Conservation (phyloP, 2,329 filamentous ascomycete species). For the Diaporthe vexans region DNA sequence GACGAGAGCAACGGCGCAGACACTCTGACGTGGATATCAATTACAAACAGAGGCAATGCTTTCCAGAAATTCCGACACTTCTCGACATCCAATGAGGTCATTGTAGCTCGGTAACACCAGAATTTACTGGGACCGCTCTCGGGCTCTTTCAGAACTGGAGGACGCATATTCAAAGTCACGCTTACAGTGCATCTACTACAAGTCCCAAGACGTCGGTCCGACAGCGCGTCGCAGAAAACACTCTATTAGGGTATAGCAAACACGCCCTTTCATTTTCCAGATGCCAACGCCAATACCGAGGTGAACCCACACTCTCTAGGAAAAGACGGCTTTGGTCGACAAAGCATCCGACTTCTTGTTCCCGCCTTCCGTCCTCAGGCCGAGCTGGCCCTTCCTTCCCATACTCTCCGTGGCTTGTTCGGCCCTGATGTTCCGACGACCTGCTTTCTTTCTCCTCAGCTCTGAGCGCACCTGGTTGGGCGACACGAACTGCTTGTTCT, state of each 20-base stretch:
- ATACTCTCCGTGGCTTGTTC: constrained; percentile 81
- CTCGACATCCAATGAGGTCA: not conserved
- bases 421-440: constrained; percentile 81
- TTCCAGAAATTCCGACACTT: not conserved
- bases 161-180: not conserved
- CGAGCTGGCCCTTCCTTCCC: constrained; percentile 82
- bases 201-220: not conserved
- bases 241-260: constrained; percentile 40
- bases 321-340: constrained; percentile 83
- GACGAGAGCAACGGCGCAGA: not conserved
- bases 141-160: not conserved
- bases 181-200: not conserved
- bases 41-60: constrained; percentile 4
- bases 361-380: constrained; percentile 77
- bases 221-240: not conserved
- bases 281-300: constrained; percentile 37
- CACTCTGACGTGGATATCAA: constrained; percentile 7
- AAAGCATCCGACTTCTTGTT: constrained; percentile 74
- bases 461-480: constrained; percentile 95
- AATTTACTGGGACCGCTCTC: not conserved
- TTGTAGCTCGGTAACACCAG: not conserved
- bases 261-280: constrained; percentile 32
- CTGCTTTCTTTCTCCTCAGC: constrained; percentile 80
- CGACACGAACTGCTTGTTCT: constrained; percentile 97
- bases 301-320: constrained; percentile 60